Conservation (phyloP, 2,329 filamentous ascomycete species). For the Pleomassaria siparia region DNA sequence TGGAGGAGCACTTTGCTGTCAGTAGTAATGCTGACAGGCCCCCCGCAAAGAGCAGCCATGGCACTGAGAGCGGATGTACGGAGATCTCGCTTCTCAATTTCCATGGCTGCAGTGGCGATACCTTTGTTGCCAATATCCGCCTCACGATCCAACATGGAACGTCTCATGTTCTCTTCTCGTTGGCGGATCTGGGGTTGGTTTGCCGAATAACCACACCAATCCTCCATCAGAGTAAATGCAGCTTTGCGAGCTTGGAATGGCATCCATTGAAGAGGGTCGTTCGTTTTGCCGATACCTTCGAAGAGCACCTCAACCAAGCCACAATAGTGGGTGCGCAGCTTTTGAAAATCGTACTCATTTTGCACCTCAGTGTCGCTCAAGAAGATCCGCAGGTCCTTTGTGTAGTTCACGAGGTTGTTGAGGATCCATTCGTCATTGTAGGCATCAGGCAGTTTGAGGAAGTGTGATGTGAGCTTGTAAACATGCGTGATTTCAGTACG, state of each 20-base stretch:
- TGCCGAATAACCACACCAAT: slow-evolving; percentile 97
- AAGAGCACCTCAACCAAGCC: slow-evolving; percentile 91
- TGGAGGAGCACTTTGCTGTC: slow-evolving; percentile 85
- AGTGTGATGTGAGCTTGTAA: slow-evolving; percentile 90
- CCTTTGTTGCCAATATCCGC: slow-evolving; percentile 70
- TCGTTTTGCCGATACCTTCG: slow-evolving; percentile 82
- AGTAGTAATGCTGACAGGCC: slow-evolving; percentile 81
- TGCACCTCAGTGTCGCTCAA: slow-evolving; percentile 94
- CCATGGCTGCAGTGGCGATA: slow-evolving; percentile 83
- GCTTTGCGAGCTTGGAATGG: slow-evolving; percentile 96
- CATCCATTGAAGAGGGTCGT: slow-evolving; percentile 90
- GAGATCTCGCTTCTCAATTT: slow-evolving; percentile 94
- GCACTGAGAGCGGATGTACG: slow-evolving; percentile 88
- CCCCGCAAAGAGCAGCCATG: slow-evolving; percentile 88
- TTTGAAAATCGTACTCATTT: slow-evolving; percentile 92
- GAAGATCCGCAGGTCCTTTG: slow-evolving; percentile 90
- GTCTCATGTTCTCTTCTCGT: slow-evolving; percentile 83
- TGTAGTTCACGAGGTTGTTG: slow-evolving; percentile 83
- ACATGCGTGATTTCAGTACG: slow-evolving; percentile 95
- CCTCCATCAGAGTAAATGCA: slow-evolving; percentile 94
- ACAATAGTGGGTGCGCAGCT: slow-evolving; percentile 88
- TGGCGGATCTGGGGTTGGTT: slow-evolving; percentile 81
- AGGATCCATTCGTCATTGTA: slow-evolving; percentile 89
- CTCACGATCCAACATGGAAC: slow-evolving; percentile 79
- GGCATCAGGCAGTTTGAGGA: slow-evolving; percentile 75